phyloP scores from a whole-genome alignment of 176 grass and related monocot species.

The Elymus sibiricus region DNA sequence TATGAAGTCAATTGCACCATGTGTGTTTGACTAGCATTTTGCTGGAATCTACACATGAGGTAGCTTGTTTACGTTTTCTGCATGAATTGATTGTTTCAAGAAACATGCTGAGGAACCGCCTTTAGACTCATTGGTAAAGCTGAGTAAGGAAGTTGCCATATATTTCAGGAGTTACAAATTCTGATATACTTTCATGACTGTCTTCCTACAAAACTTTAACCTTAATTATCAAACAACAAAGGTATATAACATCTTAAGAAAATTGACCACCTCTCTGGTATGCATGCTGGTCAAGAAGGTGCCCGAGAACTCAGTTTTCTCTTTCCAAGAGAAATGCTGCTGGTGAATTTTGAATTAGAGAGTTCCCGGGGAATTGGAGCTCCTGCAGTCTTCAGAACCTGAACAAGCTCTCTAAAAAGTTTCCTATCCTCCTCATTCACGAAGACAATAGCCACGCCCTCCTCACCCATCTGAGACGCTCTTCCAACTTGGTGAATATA shows the following conservation, averaged over 20 bases:
- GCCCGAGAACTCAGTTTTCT: conserved; percentile 46
- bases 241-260: conserved; percentile 26
- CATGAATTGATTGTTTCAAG: not conserved
- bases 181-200: not conserved
- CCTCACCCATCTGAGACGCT: too few species aligned
- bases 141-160: not conserved
- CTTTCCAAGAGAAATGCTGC: conserved; percentile 36
- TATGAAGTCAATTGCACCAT: too few species aligned
- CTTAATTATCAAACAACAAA: not conserved
- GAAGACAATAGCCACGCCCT: conserved; percentile 65
- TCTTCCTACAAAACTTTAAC: not conserved
- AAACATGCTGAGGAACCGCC: too few species aligned
- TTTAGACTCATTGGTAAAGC: too few species aligned
- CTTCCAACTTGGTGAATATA: too few species aligned
- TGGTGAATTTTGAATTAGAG: conserved; percentile 51
- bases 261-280: not conserved
- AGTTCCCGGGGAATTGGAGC: conserved; percentile 66
- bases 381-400: conserved; percentile 58
- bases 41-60: not conserved
- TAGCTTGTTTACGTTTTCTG: conserved; percentile 17
- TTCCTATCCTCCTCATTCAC: conserved; percentile 80
- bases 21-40: conserved; percentile 20
- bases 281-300: conserved; percentile 24
- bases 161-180: conserved; percentile 13
- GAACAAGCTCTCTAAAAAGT: conserved; percentile 69